Base-by-base conservation (phyloP, 2,329 filamentous ascomycete genomes). In the Aspergillus costaricaensis region DNA sequence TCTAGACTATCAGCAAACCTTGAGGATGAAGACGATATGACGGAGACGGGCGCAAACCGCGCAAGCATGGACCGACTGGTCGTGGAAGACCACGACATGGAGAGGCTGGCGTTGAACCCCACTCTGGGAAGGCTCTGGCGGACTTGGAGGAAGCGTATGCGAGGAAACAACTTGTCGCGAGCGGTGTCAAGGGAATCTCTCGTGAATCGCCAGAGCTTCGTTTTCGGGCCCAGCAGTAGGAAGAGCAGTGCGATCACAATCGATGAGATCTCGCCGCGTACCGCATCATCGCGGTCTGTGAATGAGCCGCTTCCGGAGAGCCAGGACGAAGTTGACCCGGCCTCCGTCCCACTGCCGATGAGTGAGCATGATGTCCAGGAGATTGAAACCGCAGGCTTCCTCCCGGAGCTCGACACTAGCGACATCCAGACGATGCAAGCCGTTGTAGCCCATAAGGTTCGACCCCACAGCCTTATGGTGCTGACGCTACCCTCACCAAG, bases 41-140 rank as follows among this genome's bases (percentile, higher is more conserved):
- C 82, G 10, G 75, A 75, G 15, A 77, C 79, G 59, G 77, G 72
- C 32, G 66, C 72, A 30, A 67, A 72, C 52, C 76, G 81, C 2
- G 77, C 85, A 43, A 87, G 91, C 25, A 74, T 75, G 61, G 69
- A 73, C 63, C 86, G 87, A 15, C 83, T 96, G 56, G 81, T 93
- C n/a, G 88, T 99, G 25, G 91, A 96, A 70, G 94, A 98, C 70
- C 80, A 87, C 57, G 95, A 99, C 73, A 91, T 97, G 83, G 95
- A 98, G 72, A 91, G 93, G 67, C 86, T 98, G 65, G 94, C 94
- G 7, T 82, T 98, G 62, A 96, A 96, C 72, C 86, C 92, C 59
- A 93, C 91, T 2, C 81, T 99, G 1, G 95, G 95, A 19, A 85
- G 93, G 52, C 81, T 98, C 47, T 99, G 95, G 95, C 87, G 95